Evolutionary conservation across 2,329 filamentous ascomycete genomes (phyloP).

Genomic region (Fusarium devonianum): DNA sequence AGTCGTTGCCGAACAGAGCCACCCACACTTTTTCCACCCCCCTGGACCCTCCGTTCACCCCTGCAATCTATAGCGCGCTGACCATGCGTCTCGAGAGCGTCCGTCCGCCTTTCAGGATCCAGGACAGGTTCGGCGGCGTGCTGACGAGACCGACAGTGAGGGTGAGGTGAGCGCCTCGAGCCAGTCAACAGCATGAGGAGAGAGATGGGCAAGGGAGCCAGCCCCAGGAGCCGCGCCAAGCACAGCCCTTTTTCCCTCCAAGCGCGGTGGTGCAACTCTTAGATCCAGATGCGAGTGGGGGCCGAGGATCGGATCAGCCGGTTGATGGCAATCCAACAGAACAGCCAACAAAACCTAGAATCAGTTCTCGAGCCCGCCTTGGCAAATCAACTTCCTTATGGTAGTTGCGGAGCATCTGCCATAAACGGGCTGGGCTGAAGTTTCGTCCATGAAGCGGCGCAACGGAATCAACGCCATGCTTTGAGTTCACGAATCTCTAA

Average conservation of each 20-base stretch:
- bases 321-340: conserved; percentile 8
- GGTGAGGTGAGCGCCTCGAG: conserved; percentile 31
- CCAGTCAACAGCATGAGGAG: not conserved
- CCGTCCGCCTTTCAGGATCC: conserved; percentile 12
- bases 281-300: conserved; percentile 37
- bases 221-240: conserved; percentile 31
- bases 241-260: conserved; percentile 15
- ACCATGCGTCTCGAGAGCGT: conserved; percentile 29
- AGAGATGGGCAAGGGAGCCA: conserved; percentile 1
- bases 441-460: conserved; percentile 1
- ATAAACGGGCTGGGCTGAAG: conserved; percentile 22
- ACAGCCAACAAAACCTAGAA: conserved; percentile 8
- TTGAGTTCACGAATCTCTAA: not conserved
- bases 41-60: conserved; percentile 5
- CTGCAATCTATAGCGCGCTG: conserved; percentile 27
- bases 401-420: conserved; percentile 12
- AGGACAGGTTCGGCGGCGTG: conserved; percentile 19
- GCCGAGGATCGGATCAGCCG: conserved; percentile 10
- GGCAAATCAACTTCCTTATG: conserved; percentile 7
- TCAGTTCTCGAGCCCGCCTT: conserved; percentile 8
- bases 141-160: conserved; percentile 31
- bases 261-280: conserved; percentile 24
- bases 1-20: conserved; percentile 8
- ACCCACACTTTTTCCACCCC: conserved; percentile 3
- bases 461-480: conserved; percentile 1